phyloP scores from a whole-genome alignment of 2,329 filamentous ascomycete genomes.

The Tolypocladium pustulatum region DNA sequence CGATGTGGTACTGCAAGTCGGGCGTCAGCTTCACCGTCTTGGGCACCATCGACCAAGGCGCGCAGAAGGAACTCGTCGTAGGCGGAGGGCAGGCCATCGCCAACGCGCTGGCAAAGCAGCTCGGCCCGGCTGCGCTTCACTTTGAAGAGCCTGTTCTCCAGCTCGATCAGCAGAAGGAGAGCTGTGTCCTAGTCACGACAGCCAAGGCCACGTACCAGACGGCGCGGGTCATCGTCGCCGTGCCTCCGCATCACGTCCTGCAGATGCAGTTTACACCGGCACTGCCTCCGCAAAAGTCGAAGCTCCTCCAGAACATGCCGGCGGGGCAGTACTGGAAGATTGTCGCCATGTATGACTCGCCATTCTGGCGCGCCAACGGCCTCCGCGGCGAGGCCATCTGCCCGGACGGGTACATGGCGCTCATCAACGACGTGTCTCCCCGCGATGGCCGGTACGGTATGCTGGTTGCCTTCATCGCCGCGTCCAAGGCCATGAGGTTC shows the following conservation, averaged over 20 bases:
- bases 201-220: neutral
- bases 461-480: neutral
- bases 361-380: neutral
- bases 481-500: neutral
- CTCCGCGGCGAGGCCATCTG: neutral
- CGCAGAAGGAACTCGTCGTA: slow-evolving; percentile 1
- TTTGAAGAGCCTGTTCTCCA: neutral
- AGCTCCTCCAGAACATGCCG: neutral
- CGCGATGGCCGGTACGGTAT: neutral
- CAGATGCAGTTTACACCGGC: neutral
- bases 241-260: neutral
- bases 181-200: neutral
- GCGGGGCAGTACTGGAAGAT: neutral
- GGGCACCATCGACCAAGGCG: neutral
- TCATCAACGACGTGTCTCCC: neutral
- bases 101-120: neutral
- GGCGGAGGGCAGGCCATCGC: slow-evolving; percentile 1
- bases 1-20: slow-evolving; percentile 1
- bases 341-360: neutral
- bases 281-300: neutral
- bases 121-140: neutral
- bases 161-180: neutral
- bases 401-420: neutral
- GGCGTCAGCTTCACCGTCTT: slow-evolving; percentile 1
- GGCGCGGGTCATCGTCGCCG: neutral